Evolutionary conservation across 345 rosid genomes (phyloP).

Genomic region (Boechera stricta): DNA sequence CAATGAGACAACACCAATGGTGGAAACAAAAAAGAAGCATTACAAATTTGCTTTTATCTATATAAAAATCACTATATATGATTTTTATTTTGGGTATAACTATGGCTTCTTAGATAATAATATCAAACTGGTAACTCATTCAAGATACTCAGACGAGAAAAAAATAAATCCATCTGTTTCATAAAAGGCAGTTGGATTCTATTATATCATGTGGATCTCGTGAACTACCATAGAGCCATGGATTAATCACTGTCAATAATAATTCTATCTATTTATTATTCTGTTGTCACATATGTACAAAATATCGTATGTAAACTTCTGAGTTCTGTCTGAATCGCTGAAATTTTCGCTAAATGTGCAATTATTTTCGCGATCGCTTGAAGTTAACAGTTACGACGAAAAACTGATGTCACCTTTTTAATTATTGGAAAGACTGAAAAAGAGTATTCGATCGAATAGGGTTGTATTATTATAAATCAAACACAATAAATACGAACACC

Average conservation of each 20-base stretch:
- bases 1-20: slow-evolving; percentile 42
- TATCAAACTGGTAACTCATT: slow-evolving; percentile 11
- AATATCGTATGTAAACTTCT: slow-evolving; percentile 28
- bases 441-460: slow-evolving; percentile 31
- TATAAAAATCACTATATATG: slow-evolving; percentile 1
- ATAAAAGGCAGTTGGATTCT: slow-evolving; percentile 40
- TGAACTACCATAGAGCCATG: slow-evolving; percentile 44
- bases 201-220: slow-evolving; percentile 50
- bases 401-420: slow-evolving; percentile 34
- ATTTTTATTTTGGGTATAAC: slow-evolving; percentile 9
- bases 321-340: slow-evolving; percentile 45
- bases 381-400: slow-evolving; percentile 38
- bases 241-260: slow-evolving; percentile 46
- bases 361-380: slow-evolving; percentile 39
- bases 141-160: neutral
- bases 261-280: slow-evolving; percentile 45
- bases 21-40: slow-evolving; percentile 45
- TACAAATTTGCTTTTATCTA: slow-evolving; percentile 23
- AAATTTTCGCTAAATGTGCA: slow-evolving; percentile 39
- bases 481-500: slow-evolving; percentile 33
- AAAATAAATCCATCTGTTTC: slow-evolving; percentile 8
- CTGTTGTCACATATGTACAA: slow-evolving; percentile 36
- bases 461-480: slow-evolving; percentile 20
- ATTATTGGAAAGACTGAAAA: slow-evolving; percentile 35
- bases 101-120: slow-evolving; percentile 10